These are phyloP conservation scores for Arabidopsis suecica DNA, from an alignment of 345 rosid genomes.

Conservation along the genomic window DNA sequence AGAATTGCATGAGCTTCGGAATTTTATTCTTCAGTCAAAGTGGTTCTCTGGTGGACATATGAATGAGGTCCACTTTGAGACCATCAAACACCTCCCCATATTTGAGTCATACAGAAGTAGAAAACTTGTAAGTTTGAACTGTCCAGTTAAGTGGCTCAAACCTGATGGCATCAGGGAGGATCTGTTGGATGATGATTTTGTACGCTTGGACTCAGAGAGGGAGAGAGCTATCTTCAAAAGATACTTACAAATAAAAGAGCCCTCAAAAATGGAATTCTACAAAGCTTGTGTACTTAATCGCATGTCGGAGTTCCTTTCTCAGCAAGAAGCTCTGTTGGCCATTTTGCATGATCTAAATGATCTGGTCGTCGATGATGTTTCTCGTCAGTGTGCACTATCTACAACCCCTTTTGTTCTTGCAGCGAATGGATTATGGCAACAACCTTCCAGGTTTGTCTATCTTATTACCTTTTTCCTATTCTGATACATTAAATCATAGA, in stretches of 20 bases:
- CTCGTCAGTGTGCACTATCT: constrained; percentile 65
- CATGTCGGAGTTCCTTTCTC: constrained; percentile 82
- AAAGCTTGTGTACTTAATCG: constrained; percentile 74
- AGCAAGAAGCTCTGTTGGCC: constrained; percentile 63
- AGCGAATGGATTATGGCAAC: constrained; percentile 87
- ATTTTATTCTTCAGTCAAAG: constrained; percentile 91
- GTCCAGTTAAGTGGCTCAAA: constrained; percentile 80
- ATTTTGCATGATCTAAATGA: constrained; percentile 80
- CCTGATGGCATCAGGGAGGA: constrained; percentile 79
- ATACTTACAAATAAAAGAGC: constrained; percentile 74
- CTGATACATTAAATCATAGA: constrained; percentile 23
- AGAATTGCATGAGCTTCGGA: constrained; percentile 84
- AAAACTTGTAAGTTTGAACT: constrained; percentile 67
- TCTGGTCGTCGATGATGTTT: constrained; percentile 66
- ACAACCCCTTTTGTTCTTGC: constrained; percentile 78
- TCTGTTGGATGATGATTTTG: constrained; percentile 81
- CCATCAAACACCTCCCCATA: constrained; percentile 81
- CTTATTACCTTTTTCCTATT: constrained; percentile 21
- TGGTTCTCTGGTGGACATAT: constrained; percentile 83
- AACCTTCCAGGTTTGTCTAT: constrained; percentile 74
- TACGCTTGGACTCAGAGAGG: constrained; percentile 86
- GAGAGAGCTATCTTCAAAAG: constrained; percentile 69
- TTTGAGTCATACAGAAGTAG: constrained; percentile 83
- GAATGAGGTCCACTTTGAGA: constrained; percentile 62
- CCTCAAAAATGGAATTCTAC: constrained; percentile 77